These are phyloP conservation scores for Brassica juncea DNA, from an alignment of 345 rosid species.

Conservation along the genomic window DNA sequence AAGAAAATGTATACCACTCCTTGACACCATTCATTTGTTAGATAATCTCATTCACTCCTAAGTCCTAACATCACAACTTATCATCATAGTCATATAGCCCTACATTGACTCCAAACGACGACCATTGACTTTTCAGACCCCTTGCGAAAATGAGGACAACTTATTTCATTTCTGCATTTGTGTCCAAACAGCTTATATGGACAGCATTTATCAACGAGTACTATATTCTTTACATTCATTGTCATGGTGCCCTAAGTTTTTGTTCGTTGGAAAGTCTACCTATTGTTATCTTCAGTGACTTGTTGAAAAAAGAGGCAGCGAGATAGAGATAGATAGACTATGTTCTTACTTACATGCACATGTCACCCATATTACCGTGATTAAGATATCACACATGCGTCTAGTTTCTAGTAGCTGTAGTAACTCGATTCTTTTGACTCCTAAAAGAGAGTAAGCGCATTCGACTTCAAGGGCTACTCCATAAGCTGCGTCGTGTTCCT, in stretches of 20 bases:
- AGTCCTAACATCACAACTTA: conserved; percentile 36
- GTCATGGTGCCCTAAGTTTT: background rate
- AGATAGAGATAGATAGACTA: background rate
- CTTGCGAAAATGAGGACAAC: background rate
- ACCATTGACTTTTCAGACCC: conserved; percentile 18
- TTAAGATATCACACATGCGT: conserved; percentile 15
- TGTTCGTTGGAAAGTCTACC: background rate
- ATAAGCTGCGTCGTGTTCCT: no score
- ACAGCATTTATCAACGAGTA: conserved; percentile 15
- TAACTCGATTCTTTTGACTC: no score
- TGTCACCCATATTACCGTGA: background rate
- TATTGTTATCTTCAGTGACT: background rate
- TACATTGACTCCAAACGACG: conserved; percentile 35
- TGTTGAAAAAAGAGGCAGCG: background rate
- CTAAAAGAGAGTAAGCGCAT: no score
- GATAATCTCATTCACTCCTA: conserved; percentile 43
- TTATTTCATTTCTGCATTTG: background rate
- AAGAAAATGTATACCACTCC: conserved; percentile 19
- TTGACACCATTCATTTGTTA: conserved; percentile 41
- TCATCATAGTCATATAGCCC: conserved; percentile 25
- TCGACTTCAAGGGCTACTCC: no score
- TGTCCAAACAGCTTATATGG: conserved; percentile 9
- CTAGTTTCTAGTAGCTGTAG: conserved; percentile 3
- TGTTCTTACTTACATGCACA: no score
- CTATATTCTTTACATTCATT: conserved; percentile 16